phyloP scores from a whole-genome alignment of 805 yeast genomes.

The Cephaloascus fragrans region DNA sequence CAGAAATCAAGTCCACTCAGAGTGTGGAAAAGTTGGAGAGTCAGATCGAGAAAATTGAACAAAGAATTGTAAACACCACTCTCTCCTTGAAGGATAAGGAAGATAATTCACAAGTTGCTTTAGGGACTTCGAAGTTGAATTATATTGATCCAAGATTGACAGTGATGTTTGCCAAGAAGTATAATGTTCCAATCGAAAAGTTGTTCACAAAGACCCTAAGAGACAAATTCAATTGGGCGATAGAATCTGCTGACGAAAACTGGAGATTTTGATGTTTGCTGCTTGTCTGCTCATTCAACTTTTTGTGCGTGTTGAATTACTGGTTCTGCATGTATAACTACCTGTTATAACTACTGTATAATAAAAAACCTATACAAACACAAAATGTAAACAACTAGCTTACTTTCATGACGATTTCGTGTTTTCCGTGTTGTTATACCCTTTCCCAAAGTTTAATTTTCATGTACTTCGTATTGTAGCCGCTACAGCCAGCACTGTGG shows the following conservation, averaged over 20 bases:
- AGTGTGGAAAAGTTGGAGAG: constrained; percentile 62
- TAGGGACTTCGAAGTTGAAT: constrained; percentile 89
- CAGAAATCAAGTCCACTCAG: constrained; percentile 38
- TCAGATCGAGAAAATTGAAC: constrained; percentile 65
- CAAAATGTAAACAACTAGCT: no score
- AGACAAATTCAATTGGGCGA: constrained; percentile 94
- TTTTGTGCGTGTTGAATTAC: no score
- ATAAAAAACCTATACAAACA: no score
- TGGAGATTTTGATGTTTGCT: constrained; percentile 63
- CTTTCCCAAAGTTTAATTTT: no score
- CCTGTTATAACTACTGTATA: no score
- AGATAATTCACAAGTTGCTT: constrained; percentile 86
- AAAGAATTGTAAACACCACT: constrained; percentile 56
- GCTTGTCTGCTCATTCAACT: no score
- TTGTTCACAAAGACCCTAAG: constrained; percentile 83
- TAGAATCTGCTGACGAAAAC: constrained; percentile 77
- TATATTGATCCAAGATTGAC: constrained; percentile 92
- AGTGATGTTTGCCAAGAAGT: constrained; percentile 81
- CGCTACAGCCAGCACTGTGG: no score
- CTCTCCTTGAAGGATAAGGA: constrained; percentile 85
- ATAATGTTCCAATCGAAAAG: constrained; percentile 83
- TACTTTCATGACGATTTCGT: no score
- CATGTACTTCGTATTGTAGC: no score
- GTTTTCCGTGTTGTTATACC: no score
- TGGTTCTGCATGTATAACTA: no score